A percentile compares a stretch with the other conserved stretches of the same genome.
These are phyloP conservation scores for Apiosordaria backusii DNA, from an alignment of 495 filamentous ascomycete genomes.

Conservation along the genomic window DNA sequence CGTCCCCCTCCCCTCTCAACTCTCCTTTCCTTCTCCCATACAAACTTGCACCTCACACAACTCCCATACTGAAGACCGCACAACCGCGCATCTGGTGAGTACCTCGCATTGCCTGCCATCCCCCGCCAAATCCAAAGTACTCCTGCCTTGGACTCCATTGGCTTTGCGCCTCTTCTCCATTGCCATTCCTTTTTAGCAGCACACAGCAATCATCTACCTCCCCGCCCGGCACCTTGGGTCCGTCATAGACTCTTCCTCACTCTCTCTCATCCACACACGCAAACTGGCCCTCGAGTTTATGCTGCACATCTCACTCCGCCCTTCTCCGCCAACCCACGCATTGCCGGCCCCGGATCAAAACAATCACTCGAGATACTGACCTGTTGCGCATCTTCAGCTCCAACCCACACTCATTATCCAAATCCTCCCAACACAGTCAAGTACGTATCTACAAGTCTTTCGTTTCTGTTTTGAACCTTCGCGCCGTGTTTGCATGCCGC, in stretches of 20 bases:
- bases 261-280: constrained; percentile 6
- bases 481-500: constrained; percentile 6
- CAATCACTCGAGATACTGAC: constrained; percentile 8
- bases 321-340: constrained; percentile 12
- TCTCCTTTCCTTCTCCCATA: constrained; percentile 49
- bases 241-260: not conserved
- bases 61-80: constrained; percentile 29
- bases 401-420: constrained; percentile 20
- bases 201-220: constrained; percentile 5
- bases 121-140: constrained; percentile 28
- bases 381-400: constrained; percentile 6
- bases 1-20: constrained; percentile 53
- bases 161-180: constrained; percentile 1
- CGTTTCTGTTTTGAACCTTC: constrained; percentile 31
- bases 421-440: constrained; percentile 10
- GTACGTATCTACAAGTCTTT: constrained; percentile 31
- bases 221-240: constrained; percentile 9
- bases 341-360: constrained; percentile 14
- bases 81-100: constrained; percentile 26
- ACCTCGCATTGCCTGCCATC: constrained; percentile 22
- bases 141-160: constrained; percentile 9
- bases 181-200: not conserved
- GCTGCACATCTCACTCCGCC: constrained; percentile 6
- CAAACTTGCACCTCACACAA: constrained; percentile 35
- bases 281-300: constrained; percentile 3